Percentiles rank a stretch among this genome's conserved stretches.
phyloP scores from a whole-genome alignment of 768 basidiomycete species.

The Dentipellis sp. region DNA sequence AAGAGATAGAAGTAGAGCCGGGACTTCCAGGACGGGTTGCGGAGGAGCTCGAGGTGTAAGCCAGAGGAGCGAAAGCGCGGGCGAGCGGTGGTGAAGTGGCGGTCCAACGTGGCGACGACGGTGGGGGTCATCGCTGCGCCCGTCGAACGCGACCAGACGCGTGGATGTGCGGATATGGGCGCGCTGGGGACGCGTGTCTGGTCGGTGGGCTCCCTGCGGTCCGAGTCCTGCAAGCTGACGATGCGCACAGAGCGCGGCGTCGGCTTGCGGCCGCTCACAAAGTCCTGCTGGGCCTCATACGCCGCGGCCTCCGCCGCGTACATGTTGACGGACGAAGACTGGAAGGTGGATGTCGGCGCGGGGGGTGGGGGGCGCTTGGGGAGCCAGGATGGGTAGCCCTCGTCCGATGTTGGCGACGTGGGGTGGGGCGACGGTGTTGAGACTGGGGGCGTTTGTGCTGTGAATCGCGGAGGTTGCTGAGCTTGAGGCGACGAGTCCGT shows the following conservation, averaged over 20 bases:
- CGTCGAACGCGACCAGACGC: slow-evolving; percentile 52
- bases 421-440: not conserved
- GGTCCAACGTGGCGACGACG: slow-evolving; percentile 26
- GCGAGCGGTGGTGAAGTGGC: slow-evolving; percentile 28
- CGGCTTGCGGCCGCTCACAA: slow-evolving; percentile 59
- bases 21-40: slow-evolving; percentile 45
- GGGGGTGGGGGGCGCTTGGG: slow-evolving; percentile 72
- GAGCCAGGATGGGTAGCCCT: slow-evolving; percentile 81
- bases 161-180: slow-evolving; percentile 26
- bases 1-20: slow-evolving; percentile 59
- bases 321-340: slow-evolving; percentile 40
- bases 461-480: not conserved
- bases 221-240: slow-evolving; percentile 54
- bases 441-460: not conserved
- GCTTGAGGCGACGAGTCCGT: not conserved
- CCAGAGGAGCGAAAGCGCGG: slow-evolving; percentile 62
- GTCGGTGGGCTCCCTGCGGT: slow-evolving; percentile 39
- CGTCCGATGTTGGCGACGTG: slow-evolving; percentile 17
- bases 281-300: slow-evolving; percentile 19
- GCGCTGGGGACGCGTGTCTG: slow-evolving; percentile 31
- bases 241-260: slow-evolving; percentile 79
- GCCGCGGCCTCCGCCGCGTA: slow-evolving; percentile 6
- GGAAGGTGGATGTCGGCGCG: slow-evolving; percentile 61
- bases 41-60: slow-evolving; percentile 60
- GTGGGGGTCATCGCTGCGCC: slow-evolving; percentile 35